Evolutionary conservation across 164 flowering plant genomes (phyloP), one percentile per base, ranked within the genome.

Genomic region (Litsea cubeba): DNA sequence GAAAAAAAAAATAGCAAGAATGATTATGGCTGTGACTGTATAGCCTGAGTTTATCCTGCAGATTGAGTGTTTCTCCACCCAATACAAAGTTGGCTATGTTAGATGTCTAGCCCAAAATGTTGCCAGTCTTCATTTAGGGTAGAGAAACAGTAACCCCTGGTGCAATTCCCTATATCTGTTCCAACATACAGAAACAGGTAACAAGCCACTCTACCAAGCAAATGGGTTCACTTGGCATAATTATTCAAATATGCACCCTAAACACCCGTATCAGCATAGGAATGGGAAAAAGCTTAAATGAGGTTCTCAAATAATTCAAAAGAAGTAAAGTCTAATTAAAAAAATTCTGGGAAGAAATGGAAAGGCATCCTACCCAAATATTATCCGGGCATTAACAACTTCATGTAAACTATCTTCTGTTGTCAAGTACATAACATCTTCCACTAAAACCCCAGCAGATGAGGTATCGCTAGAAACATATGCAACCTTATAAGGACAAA

Each of bases 381-480:
- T 85, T 68, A 95, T 82, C 5, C 30, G 83, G 14, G 94, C 89
- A 26, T 86, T 80, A 70, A 91, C 79, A 68, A 28, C 69, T 78
- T 87, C 81, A 57, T 74, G 70, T 58, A 75, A 72, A 76, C 54
- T 66, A 72, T 87, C 82, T 30, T 92, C 91, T 12, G 91, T 83
- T 57, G 65, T 79, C 73, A 95, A 75, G 81, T 92, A 95, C 82
- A 94, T 74, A 5, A 88, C 83, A 83, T 94, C 99, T 77, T 94
- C 91, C 2, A 95, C 88, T 81, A 94, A 82, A 69, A 81, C 10
- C 62, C 98, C 99, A 66, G 90, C 72, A 25, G 97, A 85, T 68
- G 97, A 87, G 22, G 98, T 92, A 76, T 76, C 78, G 64, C 72
- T 77, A 22, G 98, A 91, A 71, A 89, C 86, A 82, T 95, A 95